Conservation (phyloP, 2,329 filamentous ascomycete species). For the Xylaria polymorpha region DNA sequence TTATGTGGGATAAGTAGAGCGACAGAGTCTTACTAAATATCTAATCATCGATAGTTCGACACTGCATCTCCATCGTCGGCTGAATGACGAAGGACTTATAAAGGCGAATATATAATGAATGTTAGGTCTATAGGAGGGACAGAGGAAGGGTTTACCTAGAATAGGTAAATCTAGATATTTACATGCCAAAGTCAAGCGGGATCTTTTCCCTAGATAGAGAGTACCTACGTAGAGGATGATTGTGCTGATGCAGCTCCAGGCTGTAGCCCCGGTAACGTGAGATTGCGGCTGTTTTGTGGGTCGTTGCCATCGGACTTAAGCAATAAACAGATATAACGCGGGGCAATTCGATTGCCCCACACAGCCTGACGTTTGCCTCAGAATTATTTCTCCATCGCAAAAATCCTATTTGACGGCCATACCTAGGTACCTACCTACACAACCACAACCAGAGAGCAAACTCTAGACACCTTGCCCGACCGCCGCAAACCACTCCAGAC, state of each 20-base stretch:
- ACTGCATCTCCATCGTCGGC: neutral
- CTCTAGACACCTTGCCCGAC: neutral
- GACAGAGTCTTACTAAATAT: too few species aligned
- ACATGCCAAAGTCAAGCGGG: neutral
- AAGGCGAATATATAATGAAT: neutral
- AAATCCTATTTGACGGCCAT: conserved; percentile 39
- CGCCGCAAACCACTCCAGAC: neutral
- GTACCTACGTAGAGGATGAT: too few species aligned
- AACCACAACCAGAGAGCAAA: conserved; percentile 2
- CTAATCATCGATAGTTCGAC: too few species aligned
- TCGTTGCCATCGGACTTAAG: conserved; percentile 12
- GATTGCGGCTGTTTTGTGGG: neutral
- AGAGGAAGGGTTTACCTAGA: too few species aligned
- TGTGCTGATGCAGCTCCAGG: too few species aligned
- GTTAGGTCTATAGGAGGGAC: neutral
- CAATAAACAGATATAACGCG: conserved; percentile 27
- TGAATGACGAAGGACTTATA: neutral
- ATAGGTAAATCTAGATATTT: neutral
- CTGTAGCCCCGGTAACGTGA: too few species aligned
- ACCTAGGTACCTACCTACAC: neutral
- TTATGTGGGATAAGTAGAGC: too few species aligned
- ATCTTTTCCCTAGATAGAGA: too few species aligned
- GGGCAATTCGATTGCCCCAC: conserved; percentile 34
- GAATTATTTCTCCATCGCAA: conserved; percentile 47
- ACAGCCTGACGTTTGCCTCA: conserved; percentile 36